Evolutionary conservation across 768 basidiomycete species (phyloP).

Genomic region (Tephrocybe sp.): DNA sequence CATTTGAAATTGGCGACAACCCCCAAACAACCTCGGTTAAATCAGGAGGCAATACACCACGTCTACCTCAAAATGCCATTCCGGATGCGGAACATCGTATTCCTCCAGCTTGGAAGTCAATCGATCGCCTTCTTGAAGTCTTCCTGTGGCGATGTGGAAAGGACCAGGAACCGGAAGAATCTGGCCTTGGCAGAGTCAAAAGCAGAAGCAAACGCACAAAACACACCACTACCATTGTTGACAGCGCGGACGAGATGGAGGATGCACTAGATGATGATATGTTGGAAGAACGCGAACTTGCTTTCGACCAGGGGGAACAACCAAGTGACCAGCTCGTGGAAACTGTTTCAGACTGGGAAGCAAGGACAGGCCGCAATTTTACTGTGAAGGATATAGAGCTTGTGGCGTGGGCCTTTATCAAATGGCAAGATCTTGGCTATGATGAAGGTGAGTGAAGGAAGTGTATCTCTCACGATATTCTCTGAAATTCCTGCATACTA

Average conservation of each 20-base stretch:
- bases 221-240: constrained; percentile 18
- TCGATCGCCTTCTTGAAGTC: constrained; percentile 90
- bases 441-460: constrained; percentile 61
- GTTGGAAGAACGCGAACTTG: constrained; percentile 33
- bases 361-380: constrained; percentile 38
- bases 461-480: background rate
- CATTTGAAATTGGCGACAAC: constrained; percentile 43
- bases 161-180: constrained; percentile 17
- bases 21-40: constrained; percentile 33
- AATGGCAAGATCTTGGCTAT: constrained; percentile 93
- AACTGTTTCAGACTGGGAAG: constrained; percentile 63
- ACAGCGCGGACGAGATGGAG: constrained; percentile 27
- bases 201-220: constrained; percentile 22
- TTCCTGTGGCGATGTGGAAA: constrained; percentile 52
- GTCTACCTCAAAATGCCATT: constrained; percentile 38
- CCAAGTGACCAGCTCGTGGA: constrained; percentile 54
- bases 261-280: constrained; percentile 27
- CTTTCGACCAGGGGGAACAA: constrained; percentile 60
- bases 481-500: background rate
- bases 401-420: constrained; percentile 82
- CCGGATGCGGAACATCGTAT: constrained; percentile 74
- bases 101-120: constrained; percentile 78
- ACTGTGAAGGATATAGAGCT: constrained; percentile 48
- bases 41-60: constrained; percentile 23
- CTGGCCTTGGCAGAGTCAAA: constrained; percentile 8